Evolutionary conservation across 2,329 filamentous ascomycete species (phyloP).

Genomic region (Alternaria brassicicola): DNA sequence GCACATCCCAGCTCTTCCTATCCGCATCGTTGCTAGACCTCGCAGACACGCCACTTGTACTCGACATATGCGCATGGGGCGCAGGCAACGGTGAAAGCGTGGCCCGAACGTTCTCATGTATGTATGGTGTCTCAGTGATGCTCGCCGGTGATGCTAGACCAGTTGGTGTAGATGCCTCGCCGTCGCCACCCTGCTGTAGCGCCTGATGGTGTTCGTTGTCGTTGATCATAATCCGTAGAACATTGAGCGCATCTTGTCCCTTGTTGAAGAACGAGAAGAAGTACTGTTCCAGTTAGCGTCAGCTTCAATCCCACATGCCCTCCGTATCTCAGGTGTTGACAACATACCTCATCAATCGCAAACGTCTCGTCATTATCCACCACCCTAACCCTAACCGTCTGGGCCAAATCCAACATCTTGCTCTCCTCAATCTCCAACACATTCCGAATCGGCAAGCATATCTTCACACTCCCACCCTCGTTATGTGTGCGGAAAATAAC

Average conservation of each 20-base stretch:
- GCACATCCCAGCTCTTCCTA: conserved; percentile 50
- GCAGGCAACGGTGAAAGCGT: conserved; percentile 52
- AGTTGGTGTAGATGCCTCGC: conserved; percentile 22
- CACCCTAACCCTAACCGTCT: conserved; percentile 91
- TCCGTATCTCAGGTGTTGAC: no score
- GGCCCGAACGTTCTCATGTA: conserved; percentile 51
- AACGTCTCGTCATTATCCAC: conserved; percentile 94
- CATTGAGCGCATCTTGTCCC: conserved; percentile 80
- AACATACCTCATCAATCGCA: conserved; percentile 83
- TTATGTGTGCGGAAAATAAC: conserved; percentile 97
- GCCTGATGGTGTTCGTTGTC: conserved; percentile 58
- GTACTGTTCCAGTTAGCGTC: conserved; percentile 63
- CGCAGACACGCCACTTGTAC: conserved; percentile 52
- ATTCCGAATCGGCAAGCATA: conserved; percentile 85
- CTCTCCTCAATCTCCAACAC: conserved; percentile 92
- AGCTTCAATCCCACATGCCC: no score
- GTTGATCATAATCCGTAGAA: conserved; percentile 75
- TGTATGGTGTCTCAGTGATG: conserved; percentile 33
- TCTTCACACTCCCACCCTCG: conserved; percentile 96
- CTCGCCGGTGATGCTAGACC: conserved; percentile 22
- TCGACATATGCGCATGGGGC: conserved; percentile 41
- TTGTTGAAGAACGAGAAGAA: conserved; percentile 95
- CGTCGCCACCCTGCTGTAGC: conserved; percentile 12
- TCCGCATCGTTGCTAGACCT: conserved; percentile 49
- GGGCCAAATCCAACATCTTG: conserved; percentile 86